Percentiles rank a stretch among this genome's conserved stretches.
phyloP scores from a whole-genome alignment of 352 stramenopile species.

The Phytophthora citricola region DNA sequence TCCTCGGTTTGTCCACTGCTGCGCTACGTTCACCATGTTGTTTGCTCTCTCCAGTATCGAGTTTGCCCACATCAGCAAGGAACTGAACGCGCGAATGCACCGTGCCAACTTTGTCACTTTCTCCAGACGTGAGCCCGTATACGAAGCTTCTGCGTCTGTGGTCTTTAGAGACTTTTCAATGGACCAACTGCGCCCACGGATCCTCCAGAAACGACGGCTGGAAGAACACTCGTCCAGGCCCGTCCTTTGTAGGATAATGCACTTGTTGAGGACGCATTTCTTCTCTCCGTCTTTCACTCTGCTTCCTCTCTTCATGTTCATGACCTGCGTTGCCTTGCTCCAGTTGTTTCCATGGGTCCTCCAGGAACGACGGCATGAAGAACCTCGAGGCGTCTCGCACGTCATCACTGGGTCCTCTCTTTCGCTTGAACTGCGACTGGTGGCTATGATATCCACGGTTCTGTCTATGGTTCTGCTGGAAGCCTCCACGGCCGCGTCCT shows the following conservation, averaged over 20 bases:
- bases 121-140: constrained; percentile 28
- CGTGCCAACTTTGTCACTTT: constrained; percentile 55
- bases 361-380: constrained; percentile 71
- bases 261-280: constrained; percentile 29
- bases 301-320: constrained; percentile 6
- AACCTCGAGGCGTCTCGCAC: constrained; percentile 53
- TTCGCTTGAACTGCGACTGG: constrained; percentile 50
- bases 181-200: constrained; percentile 48
- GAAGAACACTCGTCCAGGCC: constrained; percentile 66
- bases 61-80: constrained; percentile 45
- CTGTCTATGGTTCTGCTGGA: constrained; percentile 33
- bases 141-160: constrained; percentile 35
- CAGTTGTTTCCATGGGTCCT: constrained; percentile 63
- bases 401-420: constrained; percentile 53
- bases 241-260: constrained; percentile 14
- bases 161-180: constrained; percentile 13
- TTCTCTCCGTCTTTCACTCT: constrained; percentile 19
- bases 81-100: constrained; percentile 47
- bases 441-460: constrained; percentile 11
- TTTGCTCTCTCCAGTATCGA: constrained; percentile 51
- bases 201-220: constrained; percentile 74
- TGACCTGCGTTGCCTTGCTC: not conserved
- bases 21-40: constrained; percentile 53
- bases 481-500: constrained; percentile 29
- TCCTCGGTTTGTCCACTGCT: constrained; percentile 45